These are phyloP conservation scores for Wallacemonas sp. DNA, from an alignment of 208 protist genomes.

Conservation along the genomic window DNA sequence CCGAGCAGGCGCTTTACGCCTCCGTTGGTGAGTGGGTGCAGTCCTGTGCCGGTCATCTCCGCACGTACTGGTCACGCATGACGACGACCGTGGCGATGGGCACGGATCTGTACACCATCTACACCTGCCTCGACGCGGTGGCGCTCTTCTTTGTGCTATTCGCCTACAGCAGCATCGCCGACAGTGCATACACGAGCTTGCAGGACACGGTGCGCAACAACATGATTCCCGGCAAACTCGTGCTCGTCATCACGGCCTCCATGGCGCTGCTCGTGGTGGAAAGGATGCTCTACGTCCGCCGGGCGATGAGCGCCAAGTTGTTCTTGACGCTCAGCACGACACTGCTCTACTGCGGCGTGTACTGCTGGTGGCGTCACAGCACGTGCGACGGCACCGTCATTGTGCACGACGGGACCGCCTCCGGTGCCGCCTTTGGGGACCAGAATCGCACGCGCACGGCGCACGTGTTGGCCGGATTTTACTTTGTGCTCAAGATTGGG, in stretches of 20 bases:
- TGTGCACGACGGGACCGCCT: neutral
- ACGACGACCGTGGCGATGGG: conserved; percentile 43
- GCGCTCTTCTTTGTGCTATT: conserved; percentile 52
- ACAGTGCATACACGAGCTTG: conserved; percentile 32
- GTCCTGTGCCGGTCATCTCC: neutral
- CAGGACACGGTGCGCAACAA: conserved; percentile 74
- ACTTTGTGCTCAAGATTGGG: conserved; percentile 51
- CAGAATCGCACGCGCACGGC: neutral
- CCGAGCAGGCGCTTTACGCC: neutral
- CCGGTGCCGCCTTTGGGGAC: neutral
- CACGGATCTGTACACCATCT: conserved; percentile 63
- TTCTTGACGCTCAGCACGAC: conserved; percentile 20
- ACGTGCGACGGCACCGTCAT: neutral
- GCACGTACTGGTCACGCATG: conserved; percentile 34
- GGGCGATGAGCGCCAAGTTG: conserved; percentile 48
- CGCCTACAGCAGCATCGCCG: conserved; percentile 52
- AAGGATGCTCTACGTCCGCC: conserved; percentile 68
- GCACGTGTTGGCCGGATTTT: conserved; percentile 13
- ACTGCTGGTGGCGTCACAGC: conserved; percentile 54
- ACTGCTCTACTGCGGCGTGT: conserved; percentile 38
- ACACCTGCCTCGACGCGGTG: conserved; percentile 49
- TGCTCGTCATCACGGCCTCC: conserved; percentile 58
- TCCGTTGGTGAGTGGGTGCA: neutral
- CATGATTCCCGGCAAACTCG: conserved; percentile 67
- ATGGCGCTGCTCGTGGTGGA: conserved; percentile 68